phyloP scores from a whole-genome alignment of 2,329 filamentous ascomycete genomes.

The Fusarium acutatum region DNA sequence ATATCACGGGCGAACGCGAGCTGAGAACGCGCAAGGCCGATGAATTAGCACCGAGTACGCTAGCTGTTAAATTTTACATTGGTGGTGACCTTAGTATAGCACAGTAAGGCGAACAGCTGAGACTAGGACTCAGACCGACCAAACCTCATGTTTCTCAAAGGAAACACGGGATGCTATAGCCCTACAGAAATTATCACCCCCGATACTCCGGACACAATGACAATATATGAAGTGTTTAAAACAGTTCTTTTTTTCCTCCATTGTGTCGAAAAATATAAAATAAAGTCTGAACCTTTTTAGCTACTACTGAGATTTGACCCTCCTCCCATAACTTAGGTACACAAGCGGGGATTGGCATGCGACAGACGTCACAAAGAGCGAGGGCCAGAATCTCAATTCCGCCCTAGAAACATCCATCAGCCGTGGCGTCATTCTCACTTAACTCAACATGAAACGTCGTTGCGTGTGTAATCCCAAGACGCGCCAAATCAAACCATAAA shows the following conservation, averaged over 20 bases:
- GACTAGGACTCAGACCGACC: not conserved
- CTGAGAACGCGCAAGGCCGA: conserved; percentile 32
- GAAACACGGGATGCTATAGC: not conserved
- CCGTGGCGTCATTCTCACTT: conserved; percentile 14
- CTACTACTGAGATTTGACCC: not conserved
- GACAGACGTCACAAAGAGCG: conserved; percentile 20
- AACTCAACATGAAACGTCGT: not conserved
- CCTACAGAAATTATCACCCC: not conserved
- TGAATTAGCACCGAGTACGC: not conserved
- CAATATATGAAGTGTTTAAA: not conserved
- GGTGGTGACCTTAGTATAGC: not conserved
- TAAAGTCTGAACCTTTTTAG: not conserved
- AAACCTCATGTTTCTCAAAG: not conserved
- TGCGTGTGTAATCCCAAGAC: not conserved
- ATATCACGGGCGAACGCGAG: conserved; percentile 42
- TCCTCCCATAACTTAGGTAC: not conserved
- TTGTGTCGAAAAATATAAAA: no score
- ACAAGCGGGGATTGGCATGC: conserved; percentile 21
- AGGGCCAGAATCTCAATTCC: conserved; percentile 6
- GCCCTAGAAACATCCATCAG: not conserved
- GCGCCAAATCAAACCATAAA: not conserved
- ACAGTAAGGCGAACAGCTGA: conserved; percentile 34
- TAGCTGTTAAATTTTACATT: conserved; percentile 28
- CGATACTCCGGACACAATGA: no score
- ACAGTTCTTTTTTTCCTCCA: not conserved